These are phyloP conservation scores for Chrysanthemum seticuspe DNA, from an alignment of 129 eudicot species.

Conservation along the genomic window DNA sequence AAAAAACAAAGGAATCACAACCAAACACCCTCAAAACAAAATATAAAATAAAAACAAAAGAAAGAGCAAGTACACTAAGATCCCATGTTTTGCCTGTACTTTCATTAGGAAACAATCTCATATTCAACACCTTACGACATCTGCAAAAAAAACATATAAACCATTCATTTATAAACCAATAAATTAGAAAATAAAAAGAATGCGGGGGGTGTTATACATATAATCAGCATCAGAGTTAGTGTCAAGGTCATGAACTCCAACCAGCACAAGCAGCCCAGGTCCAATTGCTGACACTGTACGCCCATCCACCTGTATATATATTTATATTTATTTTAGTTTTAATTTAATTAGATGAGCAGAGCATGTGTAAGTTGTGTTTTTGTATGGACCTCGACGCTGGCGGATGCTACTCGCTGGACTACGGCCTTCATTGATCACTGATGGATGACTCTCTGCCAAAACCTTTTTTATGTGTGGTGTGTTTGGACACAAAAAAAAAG, in stretches of 20 bases:
- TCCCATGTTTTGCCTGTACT: conserved; percentile 79
- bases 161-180: background rate
- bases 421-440: conserved; percentile 35
- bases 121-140: conserved; percentile 92
- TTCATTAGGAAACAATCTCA: conserved; percentile 88
- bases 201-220: conserved; percentile 42
- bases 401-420: conserved; percentile 87
- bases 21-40: background rate
- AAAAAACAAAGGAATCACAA: background rate
- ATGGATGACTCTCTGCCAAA: too few relatives aligned
- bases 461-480: too few relatives aligned
- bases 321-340: too few relatives aligned
- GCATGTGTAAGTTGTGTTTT: background rate
- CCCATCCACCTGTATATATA: conserved; percentile 73
- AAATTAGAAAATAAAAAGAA: background rate
- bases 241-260: conserved; percentile 83
- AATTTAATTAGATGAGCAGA: background rate
- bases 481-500: too few relatives aligned
- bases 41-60: background rate
- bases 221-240: conserved; percentile 72
- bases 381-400: conserved; percentile 70
- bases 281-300: conserved; percentile 76
- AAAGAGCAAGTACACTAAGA: conserved; percentile 50
- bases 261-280: conserved; percentile 84
- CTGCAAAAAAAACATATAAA: conserved; percentile 36